Percentiles rank a stretch among this genome's conserved stretches.
Evolutionary conservation across 441 rosid species (phyloP).

Genomic region (Populus trichocarpa): DNA sequence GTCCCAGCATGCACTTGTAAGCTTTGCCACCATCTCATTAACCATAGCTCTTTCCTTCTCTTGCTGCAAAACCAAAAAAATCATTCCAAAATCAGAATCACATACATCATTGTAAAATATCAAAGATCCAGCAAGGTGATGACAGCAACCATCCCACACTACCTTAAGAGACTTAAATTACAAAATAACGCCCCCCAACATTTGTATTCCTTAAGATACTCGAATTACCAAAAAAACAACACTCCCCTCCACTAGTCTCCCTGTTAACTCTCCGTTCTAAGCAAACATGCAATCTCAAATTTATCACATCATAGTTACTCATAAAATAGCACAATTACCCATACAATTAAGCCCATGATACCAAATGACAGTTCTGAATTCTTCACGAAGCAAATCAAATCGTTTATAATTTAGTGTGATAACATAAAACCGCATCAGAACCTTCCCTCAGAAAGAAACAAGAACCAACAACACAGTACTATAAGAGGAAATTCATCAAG

Average conservation of each 20-base stretch:
- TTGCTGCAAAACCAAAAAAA: slow-evolving; percentile 47
- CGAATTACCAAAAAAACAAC: neutral
- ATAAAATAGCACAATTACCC: neutral
- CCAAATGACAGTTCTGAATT: neutral
- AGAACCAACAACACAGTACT: neutral
- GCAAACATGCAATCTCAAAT: neutral
- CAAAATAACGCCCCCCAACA: neutral
- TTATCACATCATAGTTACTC: neutral
- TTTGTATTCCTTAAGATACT: neutral
- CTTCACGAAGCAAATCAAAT: neutral
- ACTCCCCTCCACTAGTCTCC: neutral
- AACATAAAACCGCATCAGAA: neutral
- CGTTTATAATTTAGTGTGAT: neutral
- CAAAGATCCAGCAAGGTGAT: neutral
- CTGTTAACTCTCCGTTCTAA: too few relatives aligned
- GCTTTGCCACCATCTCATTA: slow-evolving; percentile 73
- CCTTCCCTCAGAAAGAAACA: neutral
- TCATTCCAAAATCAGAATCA: slow-evolving; percentile 17
- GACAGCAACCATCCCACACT: neutral
- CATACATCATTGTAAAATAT: neutral
- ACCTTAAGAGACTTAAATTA: neutral
- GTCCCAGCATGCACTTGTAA: slow-evolving; percentile 85
- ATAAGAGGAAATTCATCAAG: neutral
- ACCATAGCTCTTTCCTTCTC: slow-evolving; percentile 82
- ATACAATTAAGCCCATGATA: neutral